These are phyloP conservation scores for Microsporum ferrugineum DNA, from an alignment of 2,329 filamentous ascomycete species.

Conservation along the genomic window DNA sequence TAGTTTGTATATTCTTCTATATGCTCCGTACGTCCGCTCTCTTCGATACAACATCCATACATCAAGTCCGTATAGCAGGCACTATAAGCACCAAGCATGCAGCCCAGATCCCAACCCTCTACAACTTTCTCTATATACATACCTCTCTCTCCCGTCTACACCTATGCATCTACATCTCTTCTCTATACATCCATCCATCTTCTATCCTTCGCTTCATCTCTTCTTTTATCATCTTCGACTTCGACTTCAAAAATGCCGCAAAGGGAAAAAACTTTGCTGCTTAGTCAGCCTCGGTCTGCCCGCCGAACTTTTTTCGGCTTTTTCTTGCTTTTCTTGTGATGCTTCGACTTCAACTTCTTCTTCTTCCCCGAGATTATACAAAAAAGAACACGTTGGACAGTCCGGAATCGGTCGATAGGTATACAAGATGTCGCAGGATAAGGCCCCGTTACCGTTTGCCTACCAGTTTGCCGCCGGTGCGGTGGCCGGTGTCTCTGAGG, in stretches of 20 bases:
- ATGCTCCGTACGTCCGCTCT: not conserved
- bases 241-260: not conserved
- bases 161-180: not conserved
- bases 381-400: no score
- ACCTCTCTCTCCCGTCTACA: not conserved
- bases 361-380: not conserved
- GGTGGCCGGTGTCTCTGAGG: constrained; percentile 95
- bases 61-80: not conserved
- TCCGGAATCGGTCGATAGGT: not conserved
- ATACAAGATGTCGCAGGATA: constrained; percentile 48
- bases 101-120: not conserved
- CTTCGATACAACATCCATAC: not conserved
- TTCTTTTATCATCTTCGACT: not conserved
- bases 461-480: constrained; percentile 97
- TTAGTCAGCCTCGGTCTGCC: not conserved
- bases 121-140: not conserved
- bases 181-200: not conserved
- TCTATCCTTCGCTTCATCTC: not conserved
- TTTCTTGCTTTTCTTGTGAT: not conserved
- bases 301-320: not conserved
- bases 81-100: not conserved
- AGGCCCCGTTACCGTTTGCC: constrained; percentile 74
- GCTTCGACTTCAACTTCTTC: not conserved
- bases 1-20: not conserved
- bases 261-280: not conserved